Base-by-base conservation (phyloP, 768 basidiomycete genomes). In the Naematelia aurantialba region DNA sequence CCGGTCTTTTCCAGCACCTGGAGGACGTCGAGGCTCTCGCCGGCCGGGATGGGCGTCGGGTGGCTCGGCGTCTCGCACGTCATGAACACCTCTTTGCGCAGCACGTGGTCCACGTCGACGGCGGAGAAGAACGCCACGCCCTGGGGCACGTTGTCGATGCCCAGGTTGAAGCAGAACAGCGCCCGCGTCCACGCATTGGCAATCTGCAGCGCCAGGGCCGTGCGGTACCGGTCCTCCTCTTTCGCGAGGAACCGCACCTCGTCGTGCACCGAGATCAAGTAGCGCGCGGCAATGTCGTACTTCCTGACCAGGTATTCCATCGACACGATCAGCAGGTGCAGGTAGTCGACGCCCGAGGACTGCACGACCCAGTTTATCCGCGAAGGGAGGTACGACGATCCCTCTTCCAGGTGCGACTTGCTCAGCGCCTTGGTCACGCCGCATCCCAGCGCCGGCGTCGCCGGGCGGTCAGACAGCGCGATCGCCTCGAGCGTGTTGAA, bases 321-420 rank as follows among this genome's bases (percentile, higher is more conserved):
- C 4, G 91, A 84, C 48, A 93, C 90, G 69, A 99, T 91, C 59
- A 98, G 83, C 39, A 99, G 85, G 70, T 99, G 96, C 8, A 98
- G 86, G 73, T 99, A 98, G 76, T 98, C 96, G 45, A 98, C 94
- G 2, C 94, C 96, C 0, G 92, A 96, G 2, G 93, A 97, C 70
- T 98, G 96, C 4, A 98, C 96, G 50, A 93, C 96, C 96, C 96
- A 98, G 72, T 99, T 99, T 79, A 98, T 93, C 45, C 96, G 85
- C 4, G 91, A 96, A 0, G 96, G 88, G 83, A 98, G 87, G 76
- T 89, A 98, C 63, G 93, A 89, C 0, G 86, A 77, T 11, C 70
- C 73, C 25, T 75, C 71, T 30, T 84, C 83, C 1, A 99, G 83
- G 71, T 90, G 87, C 61, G 88, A 86, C 78, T 89, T 93, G 26